phyloP scores from a whole-genome alignment of 1,284 basidiomycete genomes.

The Leccinum solheimii region DNA sequence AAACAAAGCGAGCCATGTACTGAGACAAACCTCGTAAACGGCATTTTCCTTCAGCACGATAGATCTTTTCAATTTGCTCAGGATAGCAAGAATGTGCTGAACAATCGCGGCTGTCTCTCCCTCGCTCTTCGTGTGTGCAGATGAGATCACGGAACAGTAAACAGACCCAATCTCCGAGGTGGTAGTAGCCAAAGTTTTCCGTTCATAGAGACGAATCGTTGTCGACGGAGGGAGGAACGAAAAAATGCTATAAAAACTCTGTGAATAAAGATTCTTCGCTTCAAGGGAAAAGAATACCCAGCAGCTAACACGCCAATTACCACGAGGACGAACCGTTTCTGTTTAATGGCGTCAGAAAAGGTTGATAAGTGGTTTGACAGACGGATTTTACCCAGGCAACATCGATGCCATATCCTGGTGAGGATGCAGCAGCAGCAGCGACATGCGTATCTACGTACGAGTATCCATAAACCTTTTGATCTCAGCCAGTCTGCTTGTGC shows the following conservation, averaged over 20 bases:
- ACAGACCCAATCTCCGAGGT: constrained; percentile 59
- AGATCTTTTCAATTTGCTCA: constrained; percentile 63
- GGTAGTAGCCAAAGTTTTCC: constrained; percentile 62
- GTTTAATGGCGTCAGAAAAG: background rate
- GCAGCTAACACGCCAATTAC: constrained; percentile 61
- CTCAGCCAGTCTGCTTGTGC: background rate
- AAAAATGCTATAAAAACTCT: constrained; percentile 47
- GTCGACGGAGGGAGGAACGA: constrained; percentile 71
- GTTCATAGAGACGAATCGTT: constrained; percentile 68
- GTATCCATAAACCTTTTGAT: constrained; percentile 63
- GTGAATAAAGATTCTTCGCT: background rate
- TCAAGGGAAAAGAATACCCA: constrained; percentile 46
- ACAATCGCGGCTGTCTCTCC: constrained; percentile 47
- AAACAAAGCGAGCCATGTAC: background rate
- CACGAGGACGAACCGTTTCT: constrained; percentile 67
- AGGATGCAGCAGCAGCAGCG: constrained; percentile 37
- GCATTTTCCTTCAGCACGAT: constrained; percentile 57
- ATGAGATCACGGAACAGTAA: constrained; percentile 70
- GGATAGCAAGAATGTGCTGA: constrained; percentile 59
- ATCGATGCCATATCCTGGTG: constrained; percentile 56
- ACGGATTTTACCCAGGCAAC: constrained; percentile 60
- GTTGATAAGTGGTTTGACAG: background rate
- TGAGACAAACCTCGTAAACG: constrained; percentile 60
- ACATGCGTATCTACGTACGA: constrained; percentile 66
- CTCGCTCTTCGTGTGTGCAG: constrained; percentile 51